Conservation (phyloP, 352 stramenopile species). For the Phytopythium delawarense region DNA sequence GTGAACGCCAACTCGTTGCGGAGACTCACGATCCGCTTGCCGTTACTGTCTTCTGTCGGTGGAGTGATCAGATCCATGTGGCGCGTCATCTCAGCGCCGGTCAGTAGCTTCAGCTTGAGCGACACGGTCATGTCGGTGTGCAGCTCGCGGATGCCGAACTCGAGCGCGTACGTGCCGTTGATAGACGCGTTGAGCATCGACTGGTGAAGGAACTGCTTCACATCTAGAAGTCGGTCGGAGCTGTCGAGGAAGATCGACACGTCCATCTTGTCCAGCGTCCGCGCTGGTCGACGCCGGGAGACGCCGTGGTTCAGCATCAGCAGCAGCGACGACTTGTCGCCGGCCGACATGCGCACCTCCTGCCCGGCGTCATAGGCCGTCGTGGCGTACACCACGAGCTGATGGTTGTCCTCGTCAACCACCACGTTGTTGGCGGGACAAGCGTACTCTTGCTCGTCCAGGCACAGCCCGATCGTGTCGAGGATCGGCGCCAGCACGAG, state of each 20-base stretch:
- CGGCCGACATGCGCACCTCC: slow-evolving; percentile 25
- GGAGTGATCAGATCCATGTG: slow-evolving; percentile 25
- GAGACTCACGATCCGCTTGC: slow-evolving; percentile 30
- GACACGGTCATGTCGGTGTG: slow-evolving; percentile 17
- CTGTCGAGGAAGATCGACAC: slow-evolving; percentile 38
- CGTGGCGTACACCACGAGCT: slow-evolving; percentile 30
- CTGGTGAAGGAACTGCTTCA: slow-evolving; percentile 37
- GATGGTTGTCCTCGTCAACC: slow-evolving; percentile 17
- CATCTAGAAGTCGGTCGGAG: slow-evolving; percentile 23
- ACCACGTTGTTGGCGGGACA: slow-evolving; percentile 25
- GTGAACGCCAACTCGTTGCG: slow-evolving; percentile 50
- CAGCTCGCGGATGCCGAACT: slow-evolving; percentile 15
- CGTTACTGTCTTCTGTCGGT: not conserved
- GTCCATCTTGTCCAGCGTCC: slow-evolving; percentile 35
- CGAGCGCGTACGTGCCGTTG: slow-evolving; percentile 38
- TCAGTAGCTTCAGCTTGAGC: slow-evolving; percentile 46
- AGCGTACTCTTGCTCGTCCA: slow-evolving; percentile 13
- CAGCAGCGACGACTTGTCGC: slow-evolving; percentile 31
- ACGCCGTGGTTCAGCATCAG: slow-evolving; percentile 51
- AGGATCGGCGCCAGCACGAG: slow-evolving; percentile 38
- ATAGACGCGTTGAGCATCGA: slow-evolving; percentile 33
- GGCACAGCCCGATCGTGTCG: slow-evolving; percentile 34
- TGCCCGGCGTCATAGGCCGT: slow-evolving; percentile 22
- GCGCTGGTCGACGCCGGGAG: slow-evolving; percentile 13
- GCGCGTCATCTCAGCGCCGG: slow-evolving; percentile 21